Conservation (phyloP, 1,284 basidiomycete genomes). For the Inonotus obliquus region DNA sequence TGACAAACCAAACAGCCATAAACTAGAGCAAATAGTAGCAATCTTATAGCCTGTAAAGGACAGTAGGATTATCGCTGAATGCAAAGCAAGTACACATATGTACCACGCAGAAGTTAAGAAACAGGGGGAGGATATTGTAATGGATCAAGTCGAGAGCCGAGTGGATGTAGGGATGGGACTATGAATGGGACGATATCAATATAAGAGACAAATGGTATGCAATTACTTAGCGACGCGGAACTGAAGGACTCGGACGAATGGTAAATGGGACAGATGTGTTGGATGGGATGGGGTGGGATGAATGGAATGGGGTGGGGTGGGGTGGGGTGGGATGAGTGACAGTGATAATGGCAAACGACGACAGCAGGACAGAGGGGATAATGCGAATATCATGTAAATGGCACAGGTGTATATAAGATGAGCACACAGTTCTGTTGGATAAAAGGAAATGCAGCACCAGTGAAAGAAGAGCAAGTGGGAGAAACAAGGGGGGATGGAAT, state of each 20-base stretch:
- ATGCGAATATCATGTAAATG: conserved; percentile 2
- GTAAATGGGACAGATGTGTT: not conserved
- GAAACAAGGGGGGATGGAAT: not conserved
- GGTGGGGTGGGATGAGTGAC: no score
- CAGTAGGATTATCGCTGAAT: conserved; percentile 17
- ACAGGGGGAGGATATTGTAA: not conserved
- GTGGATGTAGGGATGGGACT: not conserved
- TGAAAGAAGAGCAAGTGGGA: not conserved
- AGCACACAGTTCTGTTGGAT: not conserved
- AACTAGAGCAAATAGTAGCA: no score
- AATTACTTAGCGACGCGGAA: not conserved
- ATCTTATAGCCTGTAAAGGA: conserved; percentile 1
- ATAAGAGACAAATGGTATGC: not conserved
- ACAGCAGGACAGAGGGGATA: not conserved
- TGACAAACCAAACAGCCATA: no score
- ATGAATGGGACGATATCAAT: not conserved
- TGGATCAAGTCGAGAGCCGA: not conserved
- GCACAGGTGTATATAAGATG: conserved; percentile 7
- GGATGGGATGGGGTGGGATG: not conserved
- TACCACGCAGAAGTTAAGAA: not conserved
- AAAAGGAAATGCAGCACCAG: conserved; percentile 3
- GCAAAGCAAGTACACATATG: conserved; percentile 14
- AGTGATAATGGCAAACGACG: not conserved
- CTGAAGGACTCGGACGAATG: not conserved
- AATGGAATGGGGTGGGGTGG: not conserved